phyloP scores from a whole-genome alignment of 495 filamentous ascomycete genomes.

The Neurospora hispaniola region DNA sequence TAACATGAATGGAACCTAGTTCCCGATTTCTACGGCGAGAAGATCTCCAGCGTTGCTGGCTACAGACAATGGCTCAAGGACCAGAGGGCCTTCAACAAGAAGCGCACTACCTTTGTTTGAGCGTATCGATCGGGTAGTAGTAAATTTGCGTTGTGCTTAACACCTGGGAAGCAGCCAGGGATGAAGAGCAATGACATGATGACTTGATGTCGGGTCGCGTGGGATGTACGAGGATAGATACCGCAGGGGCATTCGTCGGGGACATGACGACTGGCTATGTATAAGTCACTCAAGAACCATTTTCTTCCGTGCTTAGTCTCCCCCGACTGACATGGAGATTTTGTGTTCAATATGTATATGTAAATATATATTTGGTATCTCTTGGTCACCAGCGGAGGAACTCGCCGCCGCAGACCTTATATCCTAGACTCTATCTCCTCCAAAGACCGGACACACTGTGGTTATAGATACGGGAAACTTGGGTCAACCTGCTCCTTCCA shows the following conservation, averaged over 20 bases:
- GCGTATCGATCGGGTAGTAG: neutral
- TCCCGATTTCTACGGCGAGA: conserved; percentile 76
- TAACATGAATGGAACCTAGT: conserved; percentile 19
- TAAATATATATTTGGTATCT: neutral
- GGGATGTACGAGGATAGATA: neutral
- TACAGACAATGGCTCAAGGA: conserved; percentile 96
- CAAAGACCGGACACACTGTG: conserved; percentile 23
- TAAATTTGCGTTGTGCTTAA: neutral
- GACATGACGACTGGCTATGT: neutral
- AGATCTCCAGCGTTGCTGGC: conserved; percentile 83
- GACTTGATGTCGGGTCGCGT: neutral
- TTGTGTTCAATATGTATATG: neutral
- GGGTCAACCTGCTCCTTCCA: conserved; percentile 73
- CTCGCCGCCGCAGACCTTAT: neutral
- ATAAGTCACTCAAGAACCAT: neutral
- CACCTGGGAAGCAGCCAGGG: neutral
- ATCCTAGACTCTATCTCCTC: neutral
- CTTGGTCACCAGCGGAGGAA: neutral
- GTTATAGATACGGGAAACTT: conserved; percentile 52
- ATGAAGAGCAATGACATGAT: neutral
- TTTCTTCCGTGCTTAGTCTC: neutral
- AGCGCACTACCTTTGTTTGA: conserved; percentile 54
- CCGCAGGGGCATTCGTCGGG: neutral
- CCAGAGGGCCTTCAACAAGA: conserved; percentile 92
- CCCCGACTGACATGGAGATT: neutral